Conservation (phyloP, 192 early-diverging fungal genomes). For the Coemansia sp. region DNA sequence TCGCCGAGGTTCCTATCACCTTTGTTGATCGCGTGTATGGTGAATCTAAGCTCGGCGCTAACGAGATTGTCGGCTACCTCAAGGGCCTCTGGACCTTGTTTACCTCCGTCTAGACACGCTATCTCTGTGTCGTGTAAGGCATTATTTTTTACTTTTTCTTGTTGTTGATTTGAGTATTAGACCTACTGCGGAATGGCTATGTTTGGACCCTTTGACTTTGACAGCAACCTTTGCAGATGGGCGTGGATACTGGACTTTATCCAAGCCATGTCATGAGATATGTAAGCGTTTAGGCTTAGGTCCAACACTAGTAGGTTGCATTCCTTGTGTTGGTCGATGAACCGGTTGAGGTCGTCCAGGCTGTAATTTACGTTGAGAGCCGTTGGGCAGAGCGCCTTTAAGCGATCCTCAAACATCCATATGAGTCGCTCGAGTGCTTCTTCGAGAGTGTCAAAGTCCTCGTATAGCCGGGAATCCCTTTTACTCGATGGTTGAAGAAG, state of each 20-base stretch:
- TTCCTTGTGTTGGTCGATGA: constrained; percentile 40
- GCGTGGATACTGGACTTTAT: constrained; percentile 16
- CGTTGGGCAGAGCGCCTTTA: constrained; percentile 30
- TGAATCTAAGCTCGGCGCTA: constrained; percentile 91
- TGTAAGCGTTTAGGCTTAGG: constrained; percentile 5
- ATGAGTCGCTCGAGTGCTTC: constrained; percentile 36
- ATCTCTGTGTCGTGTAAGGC: background rate
- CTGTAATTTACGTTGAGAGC: constrained; percentile 32
- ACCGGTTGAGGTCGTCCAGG: constrained; percentile 38
- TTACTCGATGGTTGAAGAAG: constrained; percentile 20
- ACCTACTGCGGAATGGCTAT: background rate
- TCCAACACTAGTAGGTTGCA: constrained; percentile 19
- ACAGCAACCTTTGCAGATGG: constrained; percentile 1
- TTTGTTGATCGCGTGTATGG: constrained; percentile 99
- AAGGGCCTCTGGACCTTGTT: constrained; percentile 88
- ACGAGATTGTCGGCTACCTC: constrained; percentile 91
- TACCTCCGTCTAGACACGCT: constrained; percentile 55
- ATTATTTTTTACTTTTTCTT: background rate
- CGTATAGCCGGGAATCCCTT: constrained; percentile 20
- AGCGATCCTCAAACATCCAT: constrained; percentile 30
- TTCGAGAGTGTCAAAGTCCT: constrained; percentile 17
- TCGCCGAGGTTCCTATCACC: constrained; percentile 94
- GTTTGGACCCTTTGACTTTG: background rate
- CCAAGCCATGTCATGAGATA: constrained; percentile 8
- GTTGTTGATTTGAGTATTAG: background rate